These are phyloP conservation scores for Fusarium scirpi DNA, from an alignment of 2,329 filamentous ascomycete genomes.

Conservation along the genomic window DNA sequence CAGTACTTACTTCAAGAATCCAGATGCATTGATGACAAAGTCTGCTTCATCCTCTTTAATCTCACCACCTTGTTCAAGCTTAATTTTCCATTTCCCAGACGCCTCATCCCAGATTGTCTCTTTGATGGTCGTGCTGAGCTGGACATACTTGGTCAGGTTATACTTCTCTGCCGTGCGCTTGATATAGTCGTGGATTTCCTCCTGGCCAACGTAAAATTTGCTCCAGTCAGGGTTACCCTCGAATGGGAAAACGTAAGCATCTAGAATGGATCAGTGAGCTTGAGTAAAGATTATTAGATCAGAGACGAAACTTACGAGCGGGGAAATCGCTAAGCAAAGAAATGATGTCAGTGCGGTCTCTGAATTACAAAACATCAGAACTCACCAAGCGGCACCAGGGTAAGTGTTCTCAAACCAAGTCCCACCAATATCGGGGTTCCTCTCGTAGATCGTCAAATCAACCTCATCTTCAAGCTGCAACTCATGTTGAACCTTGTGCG, in stretches of 20 bases:
- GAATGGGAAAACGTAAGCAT: slow-evolving; percentile 9
- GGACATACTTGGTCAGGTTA: slow-evolving; percentile 1
- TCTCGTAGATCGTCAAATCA: slow-evolving; percentile 3
- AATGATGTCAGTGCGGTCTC: background rate
- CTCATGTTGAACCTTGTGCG: slow-evolving; percentile 17
- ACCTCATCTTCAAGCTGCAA: slow-evolving; percentile 4
- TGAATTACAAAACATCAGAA: background rate
- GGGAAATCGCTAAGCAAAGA: background rate
- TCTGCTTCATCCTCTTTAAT: slow-evolving; percentile 11
- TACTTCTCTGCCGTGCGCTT: slow-evolving; percentile 11
- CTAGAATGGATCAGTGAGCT: background rate
- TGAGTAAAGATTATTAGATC: fast-evolving
- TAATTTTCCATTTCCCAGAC: slow-evolving; percentile 8
- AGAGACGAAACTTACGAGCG: background rate
- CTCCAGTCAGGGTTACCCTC: slow-evolving; percentile 13
- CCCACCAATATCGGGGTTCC: slow-evolving; percentile 2
- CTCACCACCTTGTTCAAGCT: slow-evolving; percentile 6
- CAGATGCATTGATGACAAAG: slow-evolving; percentile 12
- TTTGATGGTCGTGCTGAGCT: slow-evolving; percentile 2
- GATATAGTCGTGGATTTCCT: slow-evolving; percentile 3
- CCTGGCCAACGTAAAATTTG: background rate
- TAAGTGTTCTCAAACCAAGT: slow-evolving; percentile 21
- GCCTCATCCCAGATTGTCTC: slow-evolving; percentile 12
- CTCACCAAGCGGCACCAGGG: slow-evolving; percentile 15
- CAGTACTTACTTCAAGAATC: slow-evolving; percentile 2